Percentiles rank a stretch among this genome's conserved stretches.
phyloP scores from a whole-genome alignment of 306 rosid genomes.

The Fagus sylvatica region DNA sequence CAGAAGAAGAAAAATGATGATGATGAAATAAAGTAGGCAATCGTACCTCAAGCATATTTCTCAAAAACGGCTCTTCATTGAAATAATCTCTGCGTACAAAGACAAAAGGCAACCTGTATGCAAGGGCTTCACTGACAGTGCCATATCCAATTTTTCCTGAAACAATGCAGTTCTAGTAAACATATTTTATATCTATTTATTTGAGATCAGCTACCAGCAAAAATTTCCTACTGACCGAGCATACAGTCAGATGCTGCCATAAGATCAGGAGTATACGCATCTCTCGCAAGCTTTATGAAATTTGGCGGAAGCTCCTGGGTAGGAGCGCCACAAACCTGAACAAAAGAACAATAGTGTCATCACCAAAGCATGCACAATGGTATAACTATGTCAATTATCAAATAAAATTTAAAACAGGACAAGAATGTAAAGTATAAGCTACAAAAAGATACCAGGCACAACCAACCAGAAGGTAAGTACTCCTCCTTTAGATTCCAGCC shows the following conservation, averaged over 20 bases:
- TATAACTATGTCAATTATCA: neutral
- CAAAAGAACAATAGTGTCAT: constrained; percentile 18
- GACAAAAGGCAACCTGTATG: constrained; percentile 89
- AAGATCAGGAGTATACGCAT: constrained; percentile 91
- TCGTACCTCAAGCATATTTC: constrained; percentile 97
- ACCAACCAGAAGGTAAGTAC: constrained; percentile 88
- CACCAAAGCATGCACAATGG: constrained; percentile 9
- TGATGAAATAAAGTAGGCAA: neutral
- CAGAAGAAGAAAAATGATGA: neutral
- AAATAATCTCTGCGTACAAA: constrained; percentile 98
- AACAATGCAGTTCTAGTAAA: constrained; percentile 18
- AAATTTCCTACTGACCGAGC: constrained; percentile 70
- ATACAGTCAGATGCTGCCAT: constrained; percentile 96
- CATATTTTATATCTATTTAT: constrained; percentile 6
- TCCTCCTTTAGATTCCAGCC: constrained; percentile 94
- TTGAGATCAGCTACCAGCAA: constrained; percentile 21
- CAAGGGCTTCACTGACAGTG: constrained; percentile 89
- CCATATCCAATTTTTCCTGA: constrained; percentile 99
- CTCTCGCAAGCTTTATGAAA: constrained; percentile 69
- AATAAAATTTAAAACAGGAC: constrained; percentile 19
- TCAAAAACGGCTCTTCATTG: constrained; percentile 95
- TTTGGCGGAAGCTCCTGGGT: constrained; percentile 74
- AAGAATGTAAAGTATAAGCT: constrained; percentile 17
- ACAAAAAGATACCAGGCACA: constrained; percentile 69
- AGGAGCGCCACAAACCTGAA: constrained; percentile 94